A percentile compares a stretch with the other conserved stretches of the same genome.
Evolutionary conservation across 345 rosid species (phyloP).

Genomic region (Acer negundo): DNA sequence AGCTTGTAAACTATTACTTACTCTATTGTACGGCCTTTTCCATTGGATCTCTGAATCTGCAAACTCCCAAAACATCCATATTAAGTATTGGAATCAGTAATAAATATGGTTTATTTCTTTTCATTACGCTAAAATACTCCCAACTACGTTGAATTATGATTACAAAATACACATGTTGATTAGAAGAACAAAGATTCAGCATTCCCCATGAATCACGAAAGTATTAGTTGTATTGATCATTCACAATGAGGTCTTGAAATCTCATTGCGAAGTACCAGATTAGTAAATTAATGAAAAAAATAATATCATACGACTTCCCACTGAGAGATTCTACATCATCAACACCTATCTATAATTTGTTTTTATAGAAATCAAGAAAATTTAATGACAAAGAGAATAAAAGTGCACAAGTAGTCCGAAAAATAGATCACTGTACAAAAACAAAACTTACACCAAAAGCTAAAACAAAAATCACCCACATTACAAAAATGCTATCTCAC

Average conservation of each 20-base stretch:
- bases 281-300: no score
- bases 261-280: no score
- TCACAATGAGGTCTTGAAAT: background rate
- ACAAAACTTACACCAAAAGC: no score
- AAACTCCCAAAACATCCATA: slow-evolving; percentile 28
- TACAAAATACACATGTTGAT: background rate
- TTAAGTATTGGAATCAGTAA: slow-evolving; percentile 25
- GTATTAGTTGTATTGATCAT: background rate
- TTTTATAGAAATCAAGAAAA: no score
- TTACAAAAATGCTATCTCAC: no score
- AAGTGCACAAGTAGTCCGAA: no score
- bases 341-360: no score
- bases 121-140: background rate
- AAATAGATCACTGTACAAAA: no score
- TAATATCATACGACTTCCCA: no score
- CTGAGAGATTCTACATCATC: no score
- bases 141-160: background rate
- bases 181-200: background rate
- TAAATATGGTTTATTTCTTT: background rate
- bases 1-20: slow-evolving; percentile 34
- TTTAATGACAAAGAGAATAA: no score
- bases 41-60: slow-evolving; percentile 56
- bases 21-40: slow-evolving; percentile 33
- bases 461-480: no score
- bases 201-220: background rate